Evolutionary conservation across 2,329 filamentous ascomycete species (phyloP).

Genomic region (Neurospora sp.): DNA sequence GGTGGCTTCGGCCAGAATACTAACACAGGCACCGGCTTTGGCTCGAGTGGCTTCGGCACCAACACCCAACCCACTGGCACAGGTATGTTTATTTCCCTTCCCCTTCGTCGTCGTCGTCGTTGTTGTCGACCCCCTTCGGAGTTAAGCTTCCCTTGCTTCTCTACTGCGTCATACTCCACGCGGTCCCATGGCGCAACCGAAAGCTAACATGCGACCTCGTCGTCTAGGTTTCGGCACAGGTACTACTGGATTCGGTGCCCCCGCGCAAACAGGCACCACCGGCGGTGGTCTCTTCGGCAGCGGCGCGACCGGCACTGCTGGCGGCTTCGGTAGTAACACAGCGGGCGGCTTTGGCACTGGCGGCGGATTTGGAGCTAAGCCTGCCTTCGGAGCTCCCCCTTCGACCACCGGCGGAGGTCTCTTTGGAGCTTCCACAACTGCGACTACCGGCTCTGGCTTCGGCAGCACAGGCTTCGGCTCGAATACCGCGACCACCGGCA

Average conservation of each 20-base stretch:
- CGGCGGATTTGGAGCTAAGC: conserved; percentile 30
- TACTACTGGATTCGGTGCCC: conserved; percentile 26
- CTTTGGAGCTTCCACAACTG: conserved; percentile 33
- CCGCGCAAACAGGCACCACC: conserved; percentile 29
- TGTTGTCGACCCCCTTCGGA: background rate
- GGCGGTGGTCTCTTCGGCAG: conserved; percentile 36
- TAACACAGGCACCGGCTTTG: conserved; percentile 41
- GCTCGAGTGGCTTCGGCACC: conserved; percentile 39
- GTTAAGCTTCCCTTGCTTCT: background rate
- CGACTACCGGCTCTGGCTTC: conserved; percentile 27
- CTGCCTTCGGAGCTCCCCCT: conserved; percentile 42
- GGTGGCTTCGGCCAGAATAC: conserved; percentile 53
- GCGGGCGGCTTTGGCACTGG: conserved; percentile 10
- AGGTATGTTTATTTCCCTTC: conserved; percentile 37
- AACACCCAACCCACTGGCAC: conserved; percentile 31
- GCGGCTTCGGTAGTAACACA: conserved; percentile 15
- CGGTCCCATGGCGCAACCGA: conserved; percentile 22
- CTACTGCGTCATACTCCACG: conserved; percentile 11
- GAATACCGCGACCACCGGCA: conserved; percentile 22
- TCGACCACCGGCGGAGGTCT: conserved; percentile 32
- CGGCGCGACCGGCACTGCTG: conserved; percentile 11
- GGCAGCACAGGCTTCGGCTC: conserved; percentile 31
- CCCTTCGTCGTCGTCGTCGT: conserved; percentile 9
- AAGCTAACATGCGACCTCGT: conserved; percentile 16
- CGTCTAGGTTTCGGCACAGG: conserved; percentile 27